Conservation (phyloP, 2,329 filamentous ascomycete species). For the Neofusicoccum parvum region DNA sequence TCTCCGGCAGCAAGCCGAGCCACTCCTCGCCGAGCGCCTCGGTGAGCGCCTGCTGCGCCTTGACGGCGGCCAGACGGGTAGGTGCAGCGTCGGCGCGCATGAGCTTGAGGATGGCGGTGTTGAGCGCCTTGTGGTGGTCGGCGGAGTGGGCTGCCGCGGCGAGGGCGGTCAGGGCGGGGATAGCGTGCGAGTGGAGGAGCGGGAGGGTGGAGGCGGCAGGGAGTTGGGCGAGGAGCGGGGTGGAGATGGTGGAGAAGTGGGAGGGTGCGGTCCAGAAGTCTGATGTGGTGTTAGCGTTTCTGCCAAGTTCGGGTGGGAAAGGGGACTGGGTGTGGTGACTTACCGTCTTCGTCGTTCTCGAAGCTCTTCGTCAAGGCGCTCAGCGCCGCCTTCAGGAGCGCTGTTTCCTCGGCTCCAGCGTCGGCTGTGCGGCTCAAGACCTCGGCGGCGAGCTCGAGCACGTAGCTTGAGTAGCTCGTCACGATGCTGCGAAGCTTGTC, state of each 20-base stretch:
- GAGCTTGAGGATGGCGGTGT: conserved; percentile 73
- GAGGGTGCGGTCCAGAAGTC: conserved; percentile 92
- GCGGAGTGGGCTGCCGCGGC: conserved; percentile 77
- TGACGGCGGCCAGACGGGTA: conserved; percentile 79
- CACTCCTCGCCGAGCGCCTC: conserved; percentile 87
- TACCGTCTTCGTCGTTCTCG: conserved; percentile 81
- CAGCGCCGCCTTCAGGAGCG: conserved; percentile 70
- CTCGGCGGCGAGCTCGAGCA: conserved; percentile 73
- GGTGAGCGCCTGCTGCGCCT: conserved; percentile 78
- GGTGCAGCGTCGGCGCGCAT: conserved; percentile 72
- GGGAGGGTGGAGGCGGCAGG: conserved; percentile 31
- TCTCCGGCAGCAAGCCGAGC: conserved; percentile 87
- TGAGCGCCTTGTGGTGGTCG: conserved; percentile 89
- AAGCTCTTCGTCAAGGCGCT: conserved; percentile 75
- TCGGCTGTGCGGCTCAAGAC: conserved; percentile 51
- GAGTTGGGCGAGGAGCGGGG: conserved; percentile 68
- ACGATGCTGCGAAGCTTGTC: conserved; percentile 89
- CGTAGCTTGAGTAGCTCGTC: conserved; percentile 84
- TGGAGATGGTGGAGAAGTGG: conserved; percentile 75
- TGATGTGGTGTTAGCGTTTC: conserved; percentile 14
- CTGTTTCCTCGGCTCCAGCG: conserved; percentile 32
- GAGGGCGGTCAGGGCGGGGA: conserved; percentile 78
- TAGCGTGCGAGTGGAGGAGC: conserved; percentile 46
- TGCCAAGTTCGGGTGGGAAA: background rate
- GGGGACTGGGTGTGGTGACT: conserved; percentile 18